Conservation (phyloP, 768 basidiomycete species). For the Rhizopogon vulgaris region DNA sequence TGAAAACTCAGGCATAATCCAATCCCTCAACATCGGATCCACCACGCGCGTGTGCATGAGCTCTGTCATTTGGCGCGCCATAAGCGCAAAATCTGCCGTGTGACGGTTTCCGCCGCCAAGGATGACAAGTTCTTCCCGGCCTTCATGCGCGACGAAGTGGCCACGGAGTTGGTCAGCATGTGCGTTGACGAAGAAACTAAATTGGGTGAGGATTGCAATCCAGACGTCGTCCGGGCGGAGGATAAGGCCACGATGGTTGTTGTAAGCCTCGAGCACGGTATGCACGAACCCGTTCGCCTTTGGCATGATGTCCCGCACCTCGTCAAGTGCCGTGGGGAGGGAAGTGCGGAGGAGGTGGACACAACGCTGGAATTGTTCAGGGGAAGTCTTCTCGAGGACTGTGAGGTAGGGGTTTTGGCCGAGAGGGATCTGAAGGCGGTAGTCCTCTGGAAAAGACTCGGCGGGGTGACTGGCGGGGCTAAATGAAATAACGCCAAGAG, state of each 20-base stretch:
- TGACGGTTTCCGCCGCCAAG: slow-evolving; percentile 10
- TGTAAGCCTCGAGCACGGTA: slow-evolving; percentile 31
- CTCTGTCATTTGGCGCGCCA: slow-evolving; percentile 19
- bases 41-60: slow-evolving; percentile 18
- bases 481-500: slow-evolving; percentile 16
- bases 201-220: slow-evolving; percentile 29
- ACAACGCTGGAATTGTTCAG: slow-evolving; percentile 15
- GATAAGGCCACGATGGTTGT: slow-evolving; percentile 31
- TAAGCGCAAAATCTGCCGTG: slow-evolving; percentile 25
- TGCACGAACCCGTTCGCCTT: slow-evolving; percentile 29
- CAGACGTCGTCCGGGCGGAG: slow-evolving; percentile 48
- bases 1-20: slow-evolving; percentile 38
- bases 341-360: slow-evolving; percentile 23
- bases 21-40: slow-evolving; percentile 26
- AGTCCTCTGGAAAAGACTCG: slow-evolving; percentile 24
- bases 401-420: slow-evolving; percentile 13
- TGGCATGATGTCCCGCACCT: slow-evolving; percentile 23
- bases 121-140: slow-evolving; percentile 21
- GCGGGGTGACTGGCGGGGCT: slow-evolving; percentile 14
- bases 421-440: slow-evolving; percentile 18
- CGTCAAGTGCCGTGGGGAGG: slow-evolving; percentile 13
- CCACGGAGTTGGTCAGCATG: slow-evolving; percentile 28
- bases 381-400: slow-evolving; percentile 16
- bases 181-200: slow-evolving; percentile 35
- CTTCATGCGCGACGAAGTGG: slow-evolving; percentile 22